A percentile compares a stretch with the other conserved stretches of the same genome.
These are phyloP conservation scores for Carnegiea gigantea DNA, from an alignment of 179 eudicot genomes.

Conservation along the genomic window DNA sequence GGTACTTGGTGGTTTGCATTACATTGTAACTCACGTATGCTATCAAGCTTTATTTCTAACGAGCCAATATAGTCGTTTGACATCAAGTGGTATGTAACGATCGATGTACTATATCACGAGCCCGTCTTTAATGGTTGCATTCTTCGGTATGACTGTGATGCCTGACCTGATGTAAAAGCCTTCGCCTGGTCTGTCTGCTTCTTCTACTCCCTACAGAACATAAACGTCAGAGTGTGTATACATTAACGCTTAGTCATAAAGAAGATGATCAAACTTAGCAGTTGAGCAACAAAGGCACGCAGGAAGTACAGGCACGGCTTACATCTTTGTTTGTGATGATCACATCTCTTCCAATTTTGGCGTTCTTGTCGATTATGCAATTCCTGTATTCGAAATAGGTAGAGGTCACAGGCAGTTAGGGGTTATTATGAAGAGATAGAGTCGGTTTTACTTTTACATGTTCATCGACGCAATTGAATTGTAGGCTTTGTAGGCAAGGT, in stretches of 20 bases:
- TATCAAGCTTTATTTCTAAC: slow-evolving; percentile 14
- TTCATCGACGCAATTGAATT: neutral
- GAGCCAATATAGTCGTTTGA: neutral
- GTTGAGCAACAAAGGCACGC: neutral
- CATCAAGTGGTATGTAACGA: neutral
- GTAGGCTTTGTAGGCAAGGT: neutral
- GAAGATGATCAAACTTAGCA: neutral
- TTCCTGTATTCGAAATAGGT: slow-evolving; percentile 32
- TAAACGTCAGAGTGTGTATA: neutral
- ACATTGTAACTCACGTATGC: too few species aligned
- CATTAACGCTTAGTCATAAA: neutral
- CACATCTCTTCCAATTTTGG: slow-evolving; percentile 64
- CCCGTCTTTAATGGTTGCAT: slow-evolving; percentile 72
- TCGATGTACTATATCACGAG: slow-evolving; percentile 39
- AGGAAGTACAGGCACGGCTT: slow-evolving; percentile 17
- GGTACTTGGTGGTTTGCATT: too few species aligned
- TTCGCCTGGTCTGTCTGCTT: slow-evolving; percentile 72
- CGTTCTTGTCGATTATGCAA: slow-evolving; percentile 81
- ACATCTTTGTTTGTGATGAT: slow-evolving; percentile 65
- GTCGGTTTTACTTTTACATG: neutral
- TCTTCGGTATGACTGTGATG: slow-evolving; percentile 67
- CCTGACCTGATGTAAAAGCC: slow-evolving; percentile 91
- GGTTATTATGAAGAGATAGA: neutral
- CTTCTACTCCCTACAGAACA: slow-evolving; percentile 64
- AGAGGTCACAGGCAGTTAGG: neutral